Conservation (phyloP, 2,329 filamentous ascomycete species). For the Neonectria neomacrospora region DNA sequence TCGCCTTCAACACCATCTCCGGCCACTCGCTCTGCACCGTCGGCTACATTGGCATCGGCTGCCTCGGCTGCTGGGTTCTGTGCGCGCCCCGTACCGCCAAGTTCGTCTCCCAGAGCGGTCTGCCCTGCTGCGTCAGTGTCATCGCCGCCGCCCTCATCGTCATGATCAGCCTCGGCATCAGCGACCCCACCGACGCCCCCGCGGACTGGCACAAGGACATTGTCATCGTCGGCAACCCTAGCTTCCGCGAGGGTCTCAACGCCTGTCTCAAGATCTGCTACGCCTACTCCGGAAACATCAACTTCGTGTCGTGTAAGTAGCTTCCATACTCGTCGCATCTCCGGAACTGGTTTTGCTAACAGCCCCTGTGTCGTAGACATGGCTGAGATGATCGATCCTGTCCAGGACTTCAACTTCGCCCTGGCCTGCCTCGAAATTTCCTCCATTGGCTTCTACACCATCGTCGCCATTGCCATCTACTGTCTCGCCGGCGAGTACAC, state of each 20-base stretch:
- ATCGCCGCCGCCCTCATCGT: constrained; percentile 51
- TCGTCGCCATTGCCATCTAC: constrained; percentile 44
- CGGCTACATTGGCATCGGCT: constrained; percentile 71
- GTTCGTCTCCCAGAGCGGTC: constrained; percentile 47
- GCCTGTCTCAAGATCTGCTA: constrained; percentile 51
- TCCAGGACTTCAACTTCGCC: constrained; percentile 47
- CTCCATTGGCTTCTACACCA: constrained; percentile 42
- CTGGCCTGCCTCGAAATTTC: constrained; percentile 39
- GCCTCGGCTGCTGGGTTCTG: constrained; percentile 69
- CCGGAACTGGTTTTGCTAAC: constrained; percentile 25
- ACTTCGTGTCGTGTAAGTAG: constrained; percentile 43
- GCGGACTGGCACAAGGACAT: constrained; percentile 45
- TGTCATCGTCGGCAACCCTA: constrained; percentile 44
- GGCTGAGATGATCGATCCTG: constrained; percentile 51
- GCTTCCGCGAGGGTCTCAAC: constrained; percentile 48
- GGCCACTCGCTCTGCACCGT: constrained; percentile 72
- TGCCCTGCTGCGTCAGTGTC: constrained; percentile 50
- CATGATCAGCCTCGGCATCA: constrained; percentile 51
- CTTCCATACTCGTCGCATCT: background rate
- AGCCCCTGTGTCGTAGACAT: constrained; percentile 34
- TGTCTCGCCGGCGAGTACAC: constrained; percentile 44
- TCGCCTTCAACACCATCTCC: constrained; percentile 76
- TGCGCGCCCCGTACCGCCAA: constrained; percentile 75
- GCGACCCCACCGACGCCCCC: constrained; percentile 45
- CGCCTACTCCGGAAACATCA: constrained; percentile 53